phyloP scores from a whole-genome alignment of 768 basidiomycete genomes.

The Myochromella boudieri region DNA sequence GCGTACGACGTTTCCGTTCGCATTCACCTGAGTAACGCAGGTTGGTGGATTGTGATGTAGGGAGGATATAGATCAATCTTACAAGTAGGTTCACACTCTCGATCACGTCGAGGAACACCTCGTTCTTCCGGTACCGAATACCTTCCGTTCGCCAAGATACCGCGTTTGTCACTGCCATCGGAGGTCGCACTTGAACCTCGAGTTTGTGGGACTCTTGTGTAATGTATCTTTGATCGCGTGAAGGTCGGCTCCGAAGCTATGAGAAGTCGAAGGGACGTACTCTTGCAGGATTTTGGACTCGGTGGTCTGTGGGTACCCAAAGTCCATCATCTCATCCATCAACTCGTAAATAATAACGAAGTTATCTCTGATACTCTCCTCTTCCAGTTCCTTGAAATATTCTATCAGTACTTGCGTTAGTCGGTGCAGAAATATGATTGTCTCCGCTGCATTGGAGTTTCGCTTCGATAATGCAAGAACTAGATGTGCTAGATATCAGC shows the following conservation, averaged over 20 bases:
- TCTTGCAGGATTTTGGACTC: constrained; percentile 99
- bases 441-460: constrained; percentile 94
- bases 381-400: constrained; percentile 99
- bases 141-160: constrained; percentile 99
- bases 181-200: constrained; percentile 88
- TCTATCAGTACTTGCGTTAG: constrained; percentile 91
- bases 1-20: constrained; percentile 94
- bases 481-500: too few species aligned
- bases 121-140: constrained; percentile 96
- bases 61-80: constrained; percentile 27
- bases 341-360: constrained; percentile 99
- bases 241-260: background rate
- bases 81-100: constrained; percentile 97
- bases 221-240: constrained; percentile 66
- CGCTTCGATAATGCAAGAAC: constrained; percentile 95
- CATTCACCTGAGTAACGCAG: constrained; percentile 70
- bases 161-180: constrained; percentile 96
- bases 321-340: constrained; percentile 99
- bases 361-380: constrained; percentile 98
- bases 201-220: constrained; percentile 98
- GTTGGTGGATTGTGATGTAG: background rate
- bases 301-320: constrained; percentile 97
- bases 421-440: constrained; percentile 94
- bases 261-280: constrained; percentile 39
- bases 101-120: constrained; percentile 97